phyloP scores from a whole-genome alignment of 495 filamentous ascomycete genomes.

The Daldinia grandis region DNA sequence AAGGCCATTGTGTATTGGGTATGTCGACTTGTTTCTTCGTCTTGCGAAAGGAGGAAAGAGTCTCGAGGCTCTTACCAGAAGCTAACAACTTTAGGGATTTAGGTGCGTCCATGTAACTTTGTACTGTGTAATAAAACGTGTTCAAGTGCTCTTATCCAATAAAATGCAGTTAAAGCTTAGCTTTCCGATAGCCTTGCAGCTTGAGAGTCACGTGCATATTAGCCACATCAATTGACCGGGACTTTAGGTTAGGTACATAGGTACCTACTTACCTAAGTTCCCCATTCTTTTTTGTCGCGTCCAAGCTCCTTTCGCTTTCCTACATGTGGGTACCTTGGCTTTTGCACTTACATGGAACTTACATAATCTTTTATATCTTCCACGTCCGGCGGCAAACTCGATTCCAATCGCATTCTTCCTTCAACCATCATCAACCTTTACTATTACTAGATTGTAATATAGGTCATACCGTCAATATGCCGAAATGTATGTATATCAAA shows the following conservation, averaged over 20 bases:
- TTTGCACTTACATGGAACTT: too few species aligned
- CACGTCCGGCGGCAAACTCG: constrained; percentile 12
- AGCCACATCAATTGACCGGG: constrained; percentile 16
- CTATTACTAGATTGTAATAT: constrained; percentile 8
- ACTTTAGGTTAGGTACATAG: too few species aligned
- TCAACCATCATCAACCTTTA: constrained; percentile 8
- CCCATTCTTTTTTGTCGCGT: constrained; percentile 19
- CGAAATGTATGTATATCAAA: constrained; percentile 48
- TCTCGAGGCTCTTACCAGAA: constrained; percentile 12
- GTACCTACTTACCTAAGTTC: neutral
- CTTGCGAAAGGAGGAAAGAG: constrained; percentile 26
- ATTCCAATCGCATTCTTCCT: constrained; percentile 5
- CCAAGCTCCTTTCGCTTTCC: constrained; percentile 17
- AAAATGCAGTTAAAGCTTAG: neutral
- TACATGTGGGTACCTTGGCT: neutral
- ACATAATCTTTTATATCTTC: constrained; percentile 29
- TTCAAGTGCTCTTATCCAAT: constrained; percentile 43
- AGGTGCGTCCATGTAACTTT: constrained; percentile 20
- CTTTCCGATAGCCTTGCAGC: constrained; percentile 24
- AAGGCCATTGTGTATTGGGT: constrained; percentile 46
- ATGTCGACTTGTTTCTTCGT: constrained; percentile 8
- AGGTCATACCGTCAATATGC: constrained; percentile 50
- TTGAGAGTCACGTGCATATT: constrained; percentile 15
- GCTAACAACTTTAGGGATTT: constrained; percentile 28
- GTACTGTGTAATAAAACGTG: constrained; percentile 41